Evolutionary conservation across 1,139 yeast genomes (phyloP), one percentile per base, ranked within the genome.

Genomic region (Diutina pseudorugosa): DNA sequence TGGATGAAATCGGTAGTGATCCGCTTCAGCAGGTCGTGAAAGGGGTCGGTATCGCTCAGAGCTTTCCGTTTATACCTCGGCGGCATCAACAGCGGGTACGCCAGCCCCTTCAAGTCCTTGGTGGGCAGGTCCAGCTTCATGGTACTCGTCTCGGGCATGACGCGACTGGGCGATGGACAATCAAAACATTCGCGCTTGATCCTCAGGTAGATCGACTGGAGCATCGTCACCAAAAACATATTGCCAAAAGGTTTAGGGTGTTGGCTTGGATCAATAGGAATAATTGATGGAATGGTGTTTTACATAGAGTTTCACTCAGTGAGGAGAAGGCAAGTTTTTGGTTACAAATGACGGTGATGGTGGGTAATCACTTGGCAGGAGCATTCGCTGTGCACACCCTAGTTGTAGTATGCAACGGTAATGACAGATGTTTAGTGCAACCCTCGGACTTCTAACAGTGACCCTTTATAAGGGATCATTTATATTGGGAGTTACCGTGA

Each of bases 101-200:
- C 20, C 40, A 27, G 40, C 3, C n/a, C 23, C 23, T 20, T 12
- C 7, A 45, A 27, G 40, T 45, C 49, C 40, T 45, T 45, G 4
- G 47, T 43, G 14, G 49, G 49, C 49, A 45, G 49, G 12, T 45
- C 49, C 49, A 45, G 49, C 19, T 43, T 43, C 47, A 43, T 43
- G 47, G 47, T 8, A 11, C 47, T 21, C 36, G 36, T 30, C 36
- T 30, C 36, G 36, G 36, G 36, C 36, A 30, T 30, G n/a, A 20
- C 16, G 45, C 21, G 45, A 42, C 21, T 21, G 25, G 16, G n/a
- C n/a, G 45, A 42, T 42, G 47, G 23, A 20, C 33, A 23, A 43
- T 43, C 47, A 43, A 43, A 43, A 43, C 33, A 43, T 12, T 18
- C n/a, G 36, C 36, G 36, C 36, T 14, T 30, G n/a, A 30, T 14